Percentiles rank a stretch among this genome's conserved stretches.
Evolutionary conservation across 192 early-diverging fungal genomes (phyloP).

Genomic region (Coemansia sp.): DNA sequence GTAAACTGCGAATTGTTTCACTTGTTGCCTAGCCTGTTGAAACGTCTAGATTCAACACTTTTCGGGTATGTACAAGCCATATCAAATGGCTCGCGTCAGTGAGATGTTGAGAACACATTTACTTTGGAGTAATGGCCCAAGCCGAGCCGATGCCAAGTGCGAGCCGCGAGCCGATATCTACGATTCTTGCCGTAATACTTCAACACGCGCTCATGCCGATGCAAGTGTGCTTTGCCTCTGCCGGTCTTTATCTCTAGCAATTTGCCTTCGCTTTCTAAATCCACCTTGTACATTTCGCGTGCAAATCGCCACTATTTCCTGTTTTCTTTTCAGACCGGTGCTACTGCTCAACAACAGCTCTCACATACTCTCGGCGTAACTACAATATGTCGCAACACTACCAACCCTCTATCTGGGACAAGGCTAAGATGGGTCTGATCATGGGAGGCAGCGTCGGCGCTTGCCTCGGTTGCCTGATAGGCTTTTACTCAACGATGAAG

Average conservation of each 20-base stretch:
- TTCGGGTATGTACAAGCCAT: neutral
- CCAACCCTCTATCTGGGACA: constrained; percentile 57
- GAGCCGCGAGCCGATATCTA: neutral
- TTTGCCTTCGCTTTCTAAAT: neutral
- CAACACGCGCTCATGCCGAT: constrained; percentile 13
- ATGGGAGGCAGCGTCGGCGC: constrained; percentile 59
- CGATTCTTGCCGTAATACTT: constrained; percentile 1
- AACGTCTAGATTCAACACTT: neutral
- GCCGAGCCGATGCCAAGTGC: neutral
- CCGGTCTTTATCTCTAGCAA: neutral
- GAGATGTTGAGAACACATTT: neutral
- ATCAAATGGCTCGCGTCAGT: neutral
- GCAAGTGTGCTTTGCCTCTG: neutral
- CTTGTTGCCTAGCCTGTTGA: neutral
- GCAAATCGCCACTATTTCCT: neutral
- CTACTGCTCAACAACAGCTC: neutral
- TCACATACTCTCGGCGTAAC: neutral
- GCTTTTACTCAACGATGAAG: constrained; percentile 60
- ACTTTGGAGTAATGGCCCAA: neutral
- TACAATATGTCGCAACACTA: constrained; percentile 41
- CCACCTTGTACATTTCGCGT: neutral
- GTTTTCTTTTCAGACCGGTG: neutral
- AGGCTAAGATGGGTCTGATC: constrained; percentile 59
- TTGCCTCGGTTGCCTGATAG: constrained; percentile 58
- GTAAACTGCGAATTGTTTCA: neutral